Evolutionary conservation across 2,329 filamentous ascomycete species (phyloP).

Genomic region (Cladophialophora psammophila): DNA sequence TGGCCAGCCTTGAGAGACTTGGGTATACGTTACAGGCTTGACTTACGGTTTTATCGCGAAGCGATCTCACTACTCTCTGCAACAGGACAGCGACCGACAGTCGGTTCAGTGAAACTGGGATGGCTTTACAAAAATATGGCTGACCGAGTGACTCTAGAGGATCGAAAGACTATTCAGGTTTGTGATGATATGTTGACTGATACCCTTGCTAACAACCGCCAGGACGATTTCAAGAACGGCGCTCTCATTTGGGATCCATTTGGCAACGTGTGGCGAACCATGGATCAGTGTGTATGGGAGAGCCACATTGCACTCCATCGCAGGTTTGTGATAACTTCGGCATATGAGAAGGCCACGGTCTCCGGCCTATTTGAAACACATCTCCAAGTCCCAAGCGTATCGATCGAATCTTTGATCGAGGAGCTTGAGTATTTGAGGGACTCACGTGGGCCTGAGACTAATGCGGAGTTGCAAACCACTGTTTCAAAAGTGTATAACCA

Average conservation of each 20-base stretch:
- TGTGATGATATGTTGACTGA: constrained; percentile 4
- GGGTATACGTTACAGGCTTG: constrained; percentile 11
- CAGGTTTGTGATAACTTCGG: constrained; percentile 27
- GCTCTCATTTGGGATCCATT: constrained; percentile 24
- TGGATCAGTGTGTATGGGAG: constrained; percentile 30
- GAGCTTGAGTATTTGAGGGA: constrained; percentile 26
- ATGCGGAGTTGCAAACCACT: constrained; percentile 12
- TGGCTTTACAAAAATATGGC: constrained; percentile 22
- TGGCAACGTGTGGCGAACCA: constrained; percentile 17
- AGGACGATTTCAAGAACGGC: constrained; percentile 19
- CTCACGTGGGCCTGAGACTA: constrained; percentile 13
- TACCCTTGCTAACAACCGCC: constrained; percentile 12
- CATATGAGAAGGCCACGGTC: constrained; percentile 21
- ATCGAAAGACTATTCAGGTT: constrained; percentile 21
- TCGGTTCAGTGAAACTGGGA: constrained; percentile 4
- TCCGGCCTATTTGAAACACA: constrained; percentile 24
- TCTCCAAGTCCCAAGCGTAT: constrained; percentile 23
- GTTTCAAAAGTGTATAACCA: constrained; percentile 15
- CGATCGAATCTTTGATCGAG: constrained; percentile 27
- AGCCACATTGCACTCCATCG: constrained; percentile 23
- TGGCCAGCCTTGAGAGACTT: constrained; percentile 28
- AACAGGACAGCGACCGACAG: constrained; percentile 10
- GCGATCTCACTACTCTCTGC: constrained; percentile 12
- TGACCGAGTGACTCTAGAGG: constrained; percentile 8
- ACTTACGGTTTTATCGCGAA: constrained; percentile 23